A percentile compares a stretch with the other conserved stretches of the same genome.
phyloP scores from a whole-genome alignment of 495 filamentous ascomycete genomes.

The Ascodesmis nigricans region DNA sequence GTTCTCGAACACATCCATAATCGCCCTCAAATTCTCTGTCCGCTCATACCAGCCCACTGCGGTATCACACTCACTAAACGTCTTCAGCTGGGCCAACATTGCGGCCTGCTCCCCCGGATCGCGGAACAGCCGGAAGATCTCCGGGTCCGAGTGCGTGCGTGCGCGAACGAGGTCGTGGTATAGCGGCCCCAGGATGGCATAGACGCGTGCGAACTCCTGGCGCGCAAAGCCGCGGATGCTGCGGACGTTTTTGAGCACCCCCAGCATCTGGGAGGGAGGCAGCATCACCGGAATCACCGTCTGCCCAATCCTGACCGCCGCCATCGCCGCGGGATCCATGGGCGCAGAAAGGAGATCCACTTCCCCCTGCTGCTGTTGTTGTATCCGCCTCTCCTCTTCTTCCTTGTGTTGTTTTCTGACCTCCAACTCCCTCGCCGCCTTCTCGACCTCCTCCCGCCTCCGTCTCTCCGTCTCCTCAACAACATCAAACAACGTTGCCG shows the following conservation, averaged over 20 bases:
- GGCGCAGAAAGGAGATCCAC: background rate
- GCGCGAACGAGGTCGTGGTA: slow-evolving; percentile 60
- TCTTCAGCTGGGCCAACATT: slow-evolving; percentile 57
- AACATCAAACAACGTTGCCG: slow-evolving; percentile 51
- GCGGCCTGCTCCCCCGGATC: slow-evolving; percentile 76
- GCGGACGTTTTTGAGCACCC: slow-evolving; percentile 40
- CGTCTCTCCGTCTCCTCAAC: slow-evolving; percentile 28
- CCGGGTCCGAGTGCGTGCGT: slow-evolving; percentile 53
- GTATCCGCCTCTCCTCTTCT: slow-evolving; percentile 11
- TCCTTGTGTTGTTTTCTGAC: background rate
- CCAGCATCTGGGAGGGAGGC: slow-evolving; percentile 33
- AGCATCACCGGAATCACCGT: slow-evolving; percentile 20
- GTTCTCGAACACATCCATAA: slow-evolving; percentile 70
- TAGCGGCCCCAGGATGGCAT: slow-evolving; percentile 66
- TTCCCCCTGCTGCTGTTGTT: background rate
- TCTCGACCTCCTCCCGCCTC: too few species aligned
- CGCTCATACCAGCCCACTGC: slow-evolving; percentile 49
- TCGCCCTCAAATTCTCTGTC: slow-evolving; percentile 44
- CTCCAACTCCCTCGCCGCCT: background rate
- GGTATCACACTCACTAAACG: slow-evolving; percentile 62
- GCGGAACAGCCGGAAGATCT: slow-evolving; percentile 64
- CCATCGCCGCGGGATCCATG: too few species aligned
- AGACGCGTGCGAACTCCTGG: slow-evolving; percentile 76
- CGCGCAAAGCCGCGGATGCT: slow-evolving; percentile 74
- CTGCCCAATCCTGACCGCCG: background rate